Percentiles rank a stretch among this genome's conserved stretches.
phyloP scores from a whole-genome alignment of 192 early-diverging fungal genomes.

The Coemansia sp. region DNA sequence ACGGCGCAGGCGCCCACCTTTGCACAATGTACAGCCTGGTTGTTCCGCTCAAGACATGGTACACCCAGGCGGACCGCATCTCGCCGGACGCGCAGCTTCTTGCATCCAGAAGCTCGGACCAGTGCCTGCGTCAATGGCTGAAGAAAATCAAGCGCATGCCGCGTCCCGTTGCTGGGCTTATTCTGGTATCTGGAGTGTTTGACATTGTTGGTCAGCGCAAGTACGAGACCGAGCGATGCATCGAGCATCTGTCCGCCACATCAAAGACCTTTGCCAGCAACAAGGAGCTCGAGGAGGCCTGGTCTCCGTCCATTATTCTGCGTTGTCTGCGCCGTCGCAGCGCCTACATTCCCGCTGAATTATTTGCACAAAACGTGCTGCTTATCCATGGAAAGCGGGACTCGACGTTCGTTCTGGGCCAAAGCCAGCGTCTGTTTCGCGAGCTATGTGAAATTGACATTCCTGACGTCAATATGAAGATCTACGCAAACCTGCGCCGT shows the following conservation, averaged over 20 bases:
- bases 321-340: constrained; percentile 41
- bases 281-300: constrained; percentile 41
- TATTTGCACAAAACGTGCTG: constrained; percentile 43
- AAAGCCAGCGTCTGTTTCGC: constrained; percentile 53
- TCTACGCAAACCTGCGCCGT: constrained; percentile 52
- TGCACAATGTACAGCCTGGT: constrained; percentile 55
- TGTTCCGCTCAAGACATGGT: constrained; percentile 49
- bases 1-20: constrained; percentile 53
- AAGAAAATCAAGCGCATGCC: constrained; percentile 27
- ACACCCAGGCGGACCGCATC: constrained; percentile 53
- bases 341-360: constrained; percentile 37
- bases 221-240: constrained; percentile 53
- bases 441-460: constrained; percentile 51
- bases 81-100: constrained; percentile 44
- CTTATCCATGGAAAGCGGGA: constrained; percentile 51
- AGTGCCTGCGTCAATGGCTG: constrained; percentile 33
- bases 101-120: constrained; percentile 29
- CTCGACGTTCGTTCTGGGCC: constrained; percentile 53
- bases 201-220: constrained; percentile 45
- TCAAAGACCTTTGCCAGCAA: constrained; percentile 30
- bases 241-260: constrained; percentile 47
- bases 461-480: constrained; percentile 54
- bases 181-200: constrained; percentile 52
- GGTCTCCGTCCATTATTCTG: constrained; percentile 49
- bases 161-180: constrained; percentile 45